phyloP scores from a whole-genome alignment of 768 basidiomycete genomes.

The Mycena alexandri region DNA sequence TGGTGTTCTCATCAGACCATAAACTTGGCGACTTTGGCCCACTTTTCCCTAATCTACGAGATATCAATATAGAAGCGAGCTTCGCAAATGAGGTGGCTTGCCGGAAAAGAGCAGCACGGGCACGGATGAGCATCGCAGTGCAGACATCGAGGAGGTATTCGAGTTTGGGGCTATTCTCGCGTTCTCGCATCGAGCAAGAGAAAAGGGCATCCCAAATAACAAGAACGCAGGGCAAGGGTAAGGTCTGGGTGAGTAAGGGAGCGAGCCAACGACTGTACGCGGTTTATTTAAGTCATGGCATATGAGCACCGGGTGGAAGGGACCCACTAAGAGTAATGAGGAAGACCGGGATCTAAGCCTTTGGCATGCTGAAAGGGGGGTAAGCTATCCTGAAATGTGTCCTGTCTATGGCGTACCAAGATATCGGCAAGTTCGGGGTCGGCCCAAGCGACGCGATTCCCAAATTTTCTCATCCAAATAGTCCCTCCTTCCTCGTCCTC shows the following conservation, averaged over 20 bases:
- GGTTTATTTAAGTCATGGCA: neutral
- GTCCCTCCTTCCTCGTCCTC: constrained; percentile 75
- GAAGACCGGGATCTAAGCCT: constrained; percentile 77
- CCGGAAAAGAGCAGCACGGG: constrained; percentile 67
- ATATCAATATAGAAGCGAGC: constrained; percentile 13
- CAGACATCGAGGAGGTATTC: constrained; percentile 80
- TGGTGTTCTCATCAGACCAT: constrained; percentile 63
- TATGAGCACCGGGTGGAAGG: constrained; percentile 1
- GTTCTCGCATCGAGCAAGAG: constrained; percentile 66
- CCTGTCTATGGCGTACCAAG: constrained; percentile 60
- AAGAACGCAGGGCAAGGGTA: constrained; percentile 72
- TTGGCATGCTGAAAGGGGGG: constrained; percentile 61
- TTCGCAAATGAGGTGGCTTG: constrained; percentile 44
- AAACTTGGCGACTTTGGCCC: constrained; percentile 58
- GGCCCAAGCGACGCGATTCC: constrained; percentile 70
- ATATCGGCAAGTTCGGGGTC: constrained; percentile 72
- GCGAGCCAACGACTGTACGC: constrained; percentile 77
- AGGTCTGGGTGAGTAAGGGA: constrained; percentile 76
- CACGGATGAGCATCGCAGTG: constrained; percentile 74
- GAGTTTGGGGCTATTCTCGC: constrained; percentile 70
- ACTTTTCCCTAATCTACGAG: constrained; percentile 65
- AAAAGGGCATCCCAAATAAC: constrained; percentile 82
- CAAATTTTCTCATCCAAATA: constrained; percentile 73
- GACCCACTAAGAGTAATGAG: constrained; percentile 86
- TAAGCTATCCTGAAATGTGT: constrained; percentile 23